A percentile compares a stretch with the other conserved stretches of the same genome.
phyloP scores from a whole-genome alignment of 345 rosid species.

The Arabidopsis arenosa region DNA sequence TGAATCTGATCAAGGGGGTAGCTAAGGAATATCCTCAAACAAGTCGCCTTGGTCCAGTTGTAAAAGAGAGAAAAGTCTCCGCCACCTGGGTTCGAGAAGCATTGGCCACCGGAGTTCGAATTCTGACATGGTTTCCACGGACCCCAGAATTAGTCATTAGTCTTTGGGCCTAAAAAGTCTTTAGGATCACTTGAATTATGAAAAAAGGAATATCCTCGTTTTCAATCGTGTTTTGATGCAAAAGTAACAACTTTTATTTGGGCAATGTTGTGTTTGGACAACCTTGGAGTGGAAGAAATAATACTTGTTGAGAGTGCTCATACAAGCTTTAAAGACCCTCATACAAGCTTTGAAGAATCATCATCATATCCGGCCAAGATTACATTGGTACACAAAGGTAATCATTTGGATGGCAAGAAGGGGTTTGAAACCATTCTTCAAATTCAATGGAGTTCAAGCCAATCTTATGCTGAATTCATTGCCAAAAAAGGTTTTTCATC shows the following conservation, averaged over 20 bases:
- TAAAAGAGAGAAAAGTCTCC: too few species aligned
- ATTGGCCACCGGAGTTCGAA: too few species aligned
- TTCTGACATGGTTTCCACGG: too few species aligned
- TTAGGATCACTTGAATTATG: too few species aligned
- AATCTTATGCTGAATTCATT: not conserved
- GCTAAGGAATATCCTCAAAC: not conserved
- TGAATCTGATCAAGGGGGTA: not conserved
- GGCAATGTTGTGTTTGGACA: not conserved
- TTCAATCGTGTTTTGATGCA: not conserved
- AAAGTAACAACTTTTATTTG: not conserved
- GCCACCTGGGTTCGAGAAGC: too few species aligned
- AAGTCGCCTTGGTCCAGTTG: too few species aligned
- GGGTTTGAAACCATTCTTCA: not conserved
- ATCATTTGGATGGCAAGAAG: not conserved
- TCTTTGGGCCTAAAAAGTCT: too few species aligned
- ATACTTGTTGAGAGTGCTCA: not conserved
- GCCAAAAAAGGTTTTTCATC: not conserved
- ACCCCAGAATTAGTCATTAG: too few species aligned
- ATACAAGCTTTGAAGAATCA: not conserved
- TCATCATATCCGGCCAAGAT: not conserved
- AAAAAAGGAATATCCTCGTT: not conserved
- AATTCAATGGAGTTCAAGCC: not conserved
- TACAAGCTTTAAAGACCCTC: not conserved
- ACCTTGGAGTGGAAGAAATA: not conserved
- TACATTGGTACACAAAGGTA: not conserved